Evolutionary conservation across 768 basidiomycete genomes (phyloP).

Genomic region (Clathrus columnatus): DNA sequence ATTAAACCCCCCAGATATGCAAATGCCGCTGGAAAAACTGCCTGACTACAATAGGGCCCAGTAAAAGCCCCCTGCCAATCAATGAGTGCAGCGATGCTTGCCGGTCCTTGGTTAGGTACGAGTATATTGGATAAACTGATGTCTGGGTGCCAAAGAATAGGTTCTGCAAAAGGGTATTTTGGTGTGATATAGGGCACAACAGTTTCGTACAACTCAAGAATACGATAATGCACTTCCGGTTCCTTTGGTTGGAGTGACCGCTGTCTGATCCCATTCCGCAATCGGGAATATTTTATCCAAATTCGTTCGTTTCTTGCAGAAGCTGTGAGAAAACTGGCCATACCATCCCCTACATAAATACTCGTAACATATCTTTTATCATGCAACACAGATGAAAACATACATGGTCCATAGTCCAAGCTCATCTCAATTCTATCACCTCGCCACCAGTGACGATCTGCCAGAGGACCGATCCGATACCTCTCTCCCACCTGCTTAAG

Average conservation of each 20-base stretch:
- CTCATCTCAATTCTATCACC: neutral
- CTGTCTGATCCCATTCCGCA: no score
- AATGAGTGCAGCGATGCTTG: slow-evolving; percentile 12
- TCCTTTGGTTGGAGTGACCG: neutral
- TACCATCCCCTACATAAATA: no score
- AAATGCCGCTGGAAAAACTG: neutral
- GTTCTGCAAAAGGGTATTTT: neutral
- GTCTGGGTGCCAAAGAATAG: slow-evolving; percentile 18
- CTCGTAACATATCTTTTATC: no score
- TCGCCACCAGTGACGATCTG: neutral
- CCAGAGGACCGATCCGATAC: neutral
- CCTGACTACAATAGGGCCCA: slow-evolving; percentile 4
- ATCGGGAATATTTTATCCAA: neutral
- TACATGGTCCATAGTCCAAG: neutral
- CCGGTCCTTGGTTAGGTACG: slow-evolving; percentile 3
- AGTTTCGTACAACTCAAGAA: neutral
- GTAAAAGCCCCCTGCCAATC: slow-evolving; percentile 14
- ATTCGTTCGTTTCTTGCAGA: neutral
- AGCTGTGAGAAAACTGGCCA: neutral
- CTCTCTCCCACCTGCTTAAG: neutral
- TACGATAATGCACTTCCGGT: neutral
- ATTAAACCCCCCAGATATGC: slow-evolving; percentile 2
- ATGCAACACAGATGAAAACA: no score
- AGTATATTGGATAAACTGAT: slow-evolving; percentile 14
- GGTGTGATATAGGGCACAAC: neutral